Conservation (phyloP, 306 rosid species). For the Crataegus laevigata region DNA sequence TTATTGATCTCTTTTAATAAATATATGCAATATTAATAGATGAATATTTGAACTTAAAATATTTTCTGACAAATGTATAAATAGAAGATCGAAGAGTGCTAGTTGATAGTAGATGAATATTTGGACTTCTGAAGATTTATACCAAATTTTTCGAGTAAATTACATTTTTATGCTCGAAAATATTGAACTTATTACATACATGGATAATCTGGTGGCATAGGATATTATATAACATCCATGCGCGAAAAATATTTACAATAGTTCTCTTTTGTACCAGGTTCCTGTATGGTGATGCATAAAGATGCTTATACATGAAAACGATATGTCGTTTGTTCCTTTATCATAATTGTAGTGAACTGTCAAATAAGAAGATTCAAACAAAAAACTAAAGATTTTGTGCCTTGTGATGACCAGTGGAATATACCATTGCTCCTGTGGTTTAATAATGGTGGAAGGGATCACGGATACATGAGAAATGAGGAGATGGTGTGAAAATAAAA, state of each 20-base stretch:
- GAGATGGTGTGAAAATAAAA: no score
- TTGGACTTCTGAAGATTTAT: no score
- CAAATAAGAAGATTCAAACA: not conserved
- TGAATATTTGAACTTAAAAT: no score
- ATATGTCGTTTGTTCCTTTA: no score
- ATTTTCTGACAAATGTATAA: no score
- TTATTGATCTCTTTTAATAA: no score
- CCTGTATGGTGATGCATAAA: not conserved
- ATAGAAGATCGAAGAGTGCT: no score
- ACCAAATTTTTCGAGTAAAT: not conserved
- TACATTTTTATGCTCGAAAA: not conserved
- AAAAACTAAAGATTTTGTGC: not conserved
- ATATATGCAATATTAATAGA: no score
- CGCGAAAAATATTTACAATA: not conserved
- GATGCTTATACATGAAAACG: not conserved
- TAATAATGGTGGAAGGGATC: no score
- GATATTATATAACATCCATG: not conserved
- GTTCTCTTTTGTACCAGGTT: not conserved
- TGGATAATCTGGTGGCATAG: not conserved
- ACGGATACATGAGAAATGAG: no score
- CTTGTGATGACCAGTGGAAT: not conserved
- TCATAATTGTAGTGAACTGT: not conserved
- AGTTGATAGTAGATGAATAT: no score
- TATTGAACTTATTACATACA: not conserved
- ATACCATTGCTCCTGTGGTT: no score